Evolutionary conservation across 164 flowering plant genomes (phyloP).

Genomic region (Vitis cinerea): DNA sequence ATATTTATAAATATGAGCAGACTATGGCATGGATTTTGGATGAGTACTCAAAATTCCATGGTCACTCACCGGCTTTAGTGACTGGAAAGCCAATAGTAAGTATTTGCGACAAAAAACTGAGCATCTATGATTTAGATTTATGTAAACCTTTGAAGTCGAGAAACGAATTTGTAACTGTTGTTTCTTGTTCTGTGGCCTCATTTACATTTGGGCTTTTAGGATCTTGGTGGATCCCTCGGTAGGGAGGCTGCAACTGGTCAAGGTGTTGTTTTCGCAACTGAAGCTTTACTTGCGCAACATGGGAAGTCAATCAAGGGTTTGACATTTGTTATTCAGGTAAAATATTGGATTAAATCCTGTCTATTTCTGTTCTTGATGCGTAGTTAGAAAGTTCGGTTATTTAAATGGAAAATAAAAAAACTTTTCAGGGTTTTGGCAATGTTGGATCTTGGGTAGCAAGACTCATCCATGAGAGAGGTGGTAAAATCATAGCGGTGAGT

Average conservation of each 20-base stretch:
- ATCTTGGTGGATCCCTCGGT: slow-evolving; percentile 87
- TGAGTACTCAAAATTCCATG: slow-evolving; percentile 84
- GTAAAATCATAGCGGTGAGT: slow-evolving; percentile 72
- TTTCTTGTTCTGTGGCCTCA: not conserved
- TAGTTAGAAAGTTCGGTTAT: too few species aligned
- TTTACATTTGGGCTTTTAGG: slow-evolving; percentile 33
- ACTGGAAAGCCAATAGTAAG: slow-evolving; percentile 84
- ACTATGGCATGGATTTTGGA: slow-evolving; percentile 93
- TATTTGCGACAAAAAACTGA: not conserved
- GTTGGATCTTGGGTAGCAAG: slow-evolving; percentile 84
- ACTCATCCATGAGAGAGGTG: slow-evolving; percentile 71
- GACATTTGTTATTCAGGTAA: slow-evolving; percentile 47
- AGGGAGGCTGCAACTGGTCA: slow-evolving; percentile 90
- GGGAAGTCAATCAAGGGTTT: slow-evolving; percentile 56
- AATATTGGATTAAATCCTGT: too few species aligned
- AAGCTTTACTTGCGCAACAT: slow-evolving; percentile 70
- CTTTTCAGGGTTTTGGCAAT: slow-evolving; percentile 68
- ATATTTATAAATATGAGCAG: slow-evolving; percentile 26
- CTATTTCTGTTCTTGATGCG: not conserved
- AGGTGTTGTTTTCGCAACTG: slow-evolving; percentile 75
- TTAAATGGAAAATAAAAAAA: too few species aligned
- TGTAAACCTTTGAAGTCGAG: not conserved
- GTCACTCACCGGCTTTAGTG: slow-evolving; percentile 81
- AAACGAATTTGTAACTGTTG: not conserved
- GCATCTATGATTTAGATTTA: too few species aligned